These are phyloP conservation scores for Allomyces macrogynus DNA, from an alignment of 192 early-diverging fungal genomes.

Conservation along the genomic window DNA sequence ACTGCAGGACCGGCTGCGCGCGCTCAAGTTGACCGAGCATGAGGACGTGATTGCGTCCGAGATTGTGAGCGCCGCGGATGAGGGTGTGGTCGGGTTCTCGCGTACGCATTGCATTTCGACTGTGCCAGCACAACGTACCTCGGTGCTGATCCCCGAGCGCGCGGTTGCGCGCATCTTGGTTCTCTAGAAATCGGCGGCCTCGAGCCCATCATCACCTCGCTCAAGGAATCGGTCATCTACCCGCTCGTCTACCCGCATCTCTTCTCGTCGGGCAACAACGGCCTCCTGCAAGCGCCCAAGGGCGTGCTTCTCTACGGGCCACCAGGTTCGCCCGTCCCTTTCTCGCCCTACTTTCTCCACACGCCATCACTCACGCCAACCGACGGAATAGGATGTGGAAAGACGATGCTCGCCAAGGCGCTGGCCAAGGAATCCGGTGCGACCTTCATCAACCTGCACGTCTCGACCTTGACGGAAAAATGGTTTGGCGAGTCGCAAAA, in stretches of 20 bases:
- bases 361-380: no score
- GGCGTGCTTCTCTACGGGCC: constrained; percentile 91
- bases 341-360: no score
- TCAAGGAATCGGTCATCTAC: constrained; percentile 91
- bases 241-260: constrained; percentile 83
- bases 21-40: constrained; percentile 72
- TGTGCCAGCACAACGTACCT: no score
- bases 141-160: no score
- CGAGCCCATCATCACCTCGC: constrained; percentile 74
- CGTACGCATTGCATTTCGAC: constrained; percentile 10
- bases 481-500: constrained; percentile 97
- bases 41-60: constrained; percentile 86
- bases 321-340: constrained; percentile 44
- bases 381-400: constrained; percentile 60
- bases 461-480: constrained; percentile 92
- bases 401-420: constrained; percentile 97
- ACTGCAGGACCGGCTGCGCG: constrained; percentile 46
- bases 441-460: constrained; percentile 91
- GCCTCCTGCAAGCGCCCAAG: constrained; percentile 71
- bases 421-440: constrained; percentile 92
- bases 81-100: constrained; percentile 63
- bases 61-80: constrained; percentile 69
- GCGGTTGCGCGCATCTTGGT: no score
- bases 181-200: constrained; percentile 76
- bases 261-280: constrained; percentile 36